Base-by-base conservation (phyloP, 805 yeast genomes). In the Hanseniaspora nectarophila region DNA sequence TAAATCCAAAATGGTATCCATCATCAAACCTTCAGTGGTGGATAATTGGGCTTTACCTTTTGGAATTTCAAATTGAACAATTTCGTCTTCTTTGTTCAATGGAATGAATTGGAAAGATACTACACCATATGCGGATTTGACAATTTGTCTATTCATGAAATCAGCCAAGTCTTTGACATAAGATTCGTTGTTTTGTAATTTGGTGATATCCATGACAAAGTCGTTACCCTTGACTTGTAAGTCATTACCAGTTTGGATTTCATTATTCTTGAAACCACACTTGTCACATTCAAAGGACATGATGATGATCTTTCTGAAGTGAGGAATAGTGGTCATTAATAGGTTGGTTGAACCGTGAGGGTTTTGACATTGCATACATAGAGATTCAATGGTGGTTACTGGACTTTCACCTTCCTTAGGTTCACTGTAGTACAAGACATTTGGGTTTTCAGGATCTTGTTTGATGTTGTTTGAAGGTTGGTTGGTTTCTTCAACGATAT, bases 211-310 rank as follows among this genome's bases (percentile, higher is more conserved):
- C 46, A 49, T 42, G 15, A 34, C 33, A 10, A 49, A 49, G 56
- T 89, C 69, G 26, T 75, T 70, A 32, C 98, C 99, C 67, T 85
- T 85, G 60, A 83, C 90, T 60, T 90, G 95, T 56, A 92, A 87
- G 53, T 78, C 78, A 5, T 92, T 81, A 5, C 98, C 99, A n/a
- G 97, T 84, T 71, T 92, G 98, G 59, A 92, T 77, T 69, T 92
- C 98, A 37, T 86, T 78, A 73, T 87, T 90, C 64, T 82, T 85
- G 64, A 86, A 79, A 0, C 86, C 85, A 72, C 99, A 92, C 67
- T 89, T 97, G 26, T 92, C 90, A 68, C 99, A 92, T 58, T 81
- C 85, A 67, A 92, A 92, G 1, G 97, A 88, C 95, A 92, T 90
- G 54, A 92, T 66, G 48, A 92, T 84, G 49, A 92, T 79, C 66